These are phyloP conservation scores for Podila clonocystis DNA, from an alignment of 192 early-diverging fungal genomes.

Conservation along the genomic window DNA sequence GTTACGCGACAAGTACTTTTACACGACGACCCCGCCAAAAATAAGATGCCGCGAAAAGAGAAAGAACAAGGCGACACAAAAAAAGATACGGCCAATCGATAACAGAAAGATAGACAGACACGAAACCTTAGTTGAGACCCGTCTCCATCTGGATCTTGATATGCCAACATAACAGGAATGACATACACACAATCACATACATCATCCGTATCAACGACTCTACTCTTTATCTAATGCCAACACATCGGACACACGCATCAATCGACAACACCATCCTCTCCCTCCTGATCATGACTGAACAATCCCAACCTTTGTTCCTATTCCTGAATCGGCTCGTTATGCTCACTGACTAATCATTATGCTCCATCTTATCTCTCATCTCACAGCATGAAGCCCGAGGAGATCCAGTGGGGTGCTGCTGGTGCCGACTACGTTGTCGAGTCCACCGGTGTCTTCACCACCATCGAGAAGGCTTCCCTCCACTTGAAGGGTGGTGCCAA, in stretches of 20 bases:
- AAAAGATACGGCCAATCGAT: conserved; percentile 5
- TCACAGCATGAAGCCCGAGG: conserved; percentile 69
- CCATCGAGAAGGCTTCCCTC: conserved; percentile 83
- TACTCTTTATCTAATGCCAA: neutral
- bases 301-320: neutral
- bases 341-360: neutral
- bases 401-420: conserved; percentile 90
- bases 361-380: neutral
- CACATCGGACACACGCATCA: neutral
- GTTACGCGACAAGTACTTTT: neutral
- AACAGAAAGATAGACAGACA: neutral
- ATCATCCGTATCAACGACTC: neutral
- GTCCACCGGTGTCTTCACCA: conserved; percentile 99
- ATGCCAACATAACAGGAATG: too few species aligned
- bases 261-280: neutral
- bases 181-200: neutral
- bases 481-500: conserved; percentile 97
- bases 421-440: conserved; percentile 96
- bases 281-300: neutral
- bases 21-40: neutral
- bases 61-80: neutral
- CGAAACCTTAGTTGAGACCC: too few species aligned
- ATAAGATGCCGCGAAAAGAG: neutral
- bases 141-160: too few species aligned
- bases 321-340: too few species aligned